Evolutionary conservation across 2,329 filamentous ascomycete genomes (phyloP).

Genomic region (Xylariales sp.): DNA sequence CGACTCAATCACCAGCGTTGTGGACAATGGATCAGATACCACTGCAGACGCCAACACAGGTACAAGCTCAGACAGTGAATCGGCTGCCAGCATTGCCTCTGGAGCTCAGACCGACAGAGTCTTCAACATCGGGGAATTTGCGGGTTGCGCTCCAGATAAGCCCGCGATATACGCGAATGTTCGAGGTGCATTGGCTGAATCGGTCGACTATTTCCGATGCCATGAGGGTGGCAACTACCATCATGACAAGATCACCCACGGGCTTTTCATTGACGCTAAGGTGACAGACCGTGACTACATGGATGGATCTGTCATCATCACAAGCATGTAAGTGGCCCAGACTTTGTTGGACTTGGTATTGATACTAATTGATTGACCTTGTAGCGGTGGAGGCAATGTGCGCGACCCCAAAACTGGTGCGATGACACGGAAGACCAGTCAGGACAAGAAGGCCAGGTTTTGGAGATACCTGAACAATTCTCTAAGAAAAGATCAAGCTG

Average conservation of each 20-base stretch:
- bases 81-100: too few species aligned
- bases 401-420: background rate
- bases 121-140: too few species aligned
- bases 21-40: too few species aligned
- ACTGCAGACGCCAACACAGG: too few species aligned
- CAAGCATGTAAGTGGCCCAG: background rate
- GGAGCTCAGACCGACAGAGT: too few species aligned
- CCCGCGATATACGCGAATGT: too few species aligned
- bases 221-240: conserved; percentile 6
- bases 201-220: background rate
- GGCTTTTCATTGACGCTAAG: background rate
- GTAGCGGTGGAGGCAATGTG: background rate
- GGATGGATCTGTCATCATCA: conserved; percentile 7
- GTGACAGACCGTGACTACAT: background rate
- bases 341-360: too few species aligned
- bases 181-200: conserved; percentile 1
- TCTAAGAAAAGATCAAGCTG: background rate
- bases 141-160: too few species aligned
- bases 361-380: too few species aligned
- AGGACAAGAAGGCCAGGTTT: background rate
- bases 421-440: background rate
- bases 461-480: background rate
- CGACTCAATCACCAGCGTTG: too few species aligned
- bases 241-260: background rate
- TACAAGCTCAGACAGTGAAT: too few species aligned